Conservation (phyloP, 768 basidiomycete species). For the Lyophyllum shimeji region DNA sequence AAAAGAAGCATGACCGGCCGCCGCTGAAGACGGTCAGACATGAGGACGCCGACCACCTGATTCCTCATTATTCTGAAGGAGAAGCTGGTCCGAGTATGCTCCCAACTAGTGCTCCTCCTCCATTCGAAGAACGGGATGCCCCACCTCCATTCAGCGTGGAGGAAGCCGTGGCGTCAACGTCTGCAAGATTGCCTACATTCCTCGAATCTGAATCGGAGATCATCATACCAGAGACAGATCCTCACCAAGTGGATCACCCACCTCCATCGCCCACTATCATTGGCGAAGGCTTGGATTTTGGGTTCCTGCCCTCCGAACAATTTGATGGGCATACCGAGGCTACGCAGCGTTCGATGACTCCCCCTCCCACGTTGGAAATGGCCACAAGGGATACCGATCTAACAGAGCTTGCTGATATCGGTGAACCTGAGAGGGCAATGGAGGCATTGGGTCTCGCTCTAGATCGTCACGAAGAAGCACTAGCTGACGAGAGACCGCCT, state of each 20-base stretch:
- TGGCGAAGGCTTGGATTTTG: constrained; percentile 80
- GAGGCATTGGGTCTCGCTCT: constrained; percentile 60
- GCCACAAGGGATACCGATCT: constrained; percentile 70
- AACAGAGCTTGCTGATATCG: constrained; percentile 60
- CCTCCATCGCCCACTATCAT: constrained; percentile 39
- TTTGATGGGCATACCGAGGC: constrained; percentile 82
- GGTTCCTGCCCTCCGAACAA: constrained; percentile 68
- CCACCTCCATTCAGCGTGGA: constrained; percentile 71
- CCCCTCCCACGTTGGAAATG: constrained; percentile 78
- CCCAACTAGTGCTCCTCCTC: constrained; percentile 69
- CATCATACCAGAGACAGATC: constrained; percentile 52
- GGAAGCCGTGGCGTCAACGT: constrained; percentile 58
- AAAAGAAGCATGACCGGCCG: constrained; percentile 86
- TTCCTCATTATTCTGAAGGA: constrained; percentile 67
- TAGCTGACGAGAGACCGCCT: constrained; percentile 45
- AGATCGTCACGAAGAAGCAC: constrained; percentile 46
- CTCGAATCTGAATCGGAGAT: constrained; percentile 80
- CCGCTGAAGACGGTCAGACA: constrained; percentile 67
- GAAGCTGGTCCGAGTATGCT: constrained; percentile 76
- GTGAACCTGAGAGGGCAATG: constrained; percentile 50
- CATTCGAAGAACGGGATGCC: constrained; percentile 81
- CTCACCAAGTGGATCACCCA: constrained; percentile 36
- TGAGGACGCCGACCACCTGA: constrained; percentile 61
- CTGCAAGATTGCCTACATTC: constrained; percentile 66
- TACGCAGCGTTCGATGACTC: constrained; percentile 60